Percentiles rank a stretch among this genome's conserved stretches.
These are phyloP conservation scores for Pleurotus pulmonarius DNA, from an alignment of 768 basidiomycete species.

Conservation along the genomic window DNA sequence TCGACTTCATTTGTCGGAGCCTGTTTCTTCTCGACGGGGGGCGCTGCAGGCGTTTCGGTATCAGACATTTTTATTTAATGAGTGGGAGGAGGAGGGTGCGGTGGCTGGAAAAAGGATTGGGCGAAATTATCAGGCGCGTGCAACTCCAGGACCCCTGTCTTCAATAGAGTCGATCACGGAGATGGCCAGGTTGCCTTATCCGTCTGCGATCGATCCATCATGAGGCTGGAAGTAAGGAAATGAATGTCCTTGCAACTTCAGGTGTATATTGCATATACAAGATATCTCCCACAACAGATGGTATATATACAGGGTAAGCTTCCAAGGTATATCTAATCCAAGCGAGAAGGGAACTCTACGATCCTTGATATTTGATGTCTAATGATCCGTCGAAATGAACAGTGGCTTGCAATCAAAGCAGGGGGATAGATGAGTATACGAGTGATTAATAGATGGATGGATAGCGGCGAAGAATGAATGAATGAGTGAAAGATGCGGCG, in stretches of 20 bases:
- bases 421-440: no score
- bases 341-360: background rate
- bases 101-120: constrained; percentile 5
- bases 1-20: constrained; percentile 64
- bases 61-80: constrained; percentile 53
- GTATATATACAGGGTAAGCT: background rate
- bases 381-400: background rate
- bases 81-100: constrained; percentile 12
- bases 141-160: constrained; percentile 7
- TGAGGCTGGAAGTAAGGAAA: background rate
- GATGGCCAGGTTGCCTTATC: constrained; percentile 19
- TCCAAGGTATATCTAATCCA: background rate
- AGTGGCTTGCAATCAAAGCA: background rate
- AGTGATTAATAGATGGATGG: no score
- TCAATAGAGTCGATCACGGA: constrained; percentile 8
- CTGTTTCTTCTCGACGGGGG: constrained; percentile 43
- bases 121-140: constrained; percentile 7
- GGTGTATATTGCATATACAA: background rate
- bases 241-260: background rate
- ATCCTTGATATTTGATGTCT: background rate
- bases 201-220: constrained; percentile 4
- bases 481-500: background rate
- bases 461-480: no score
- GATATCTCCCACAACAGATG: constrained; percentile 7
- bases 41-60: constrained; percentile 33